phyloP scores from a whole-genome alignment of 2,329 filamentous ascomycete genomes.

The Xylaria sp. region DNA sequence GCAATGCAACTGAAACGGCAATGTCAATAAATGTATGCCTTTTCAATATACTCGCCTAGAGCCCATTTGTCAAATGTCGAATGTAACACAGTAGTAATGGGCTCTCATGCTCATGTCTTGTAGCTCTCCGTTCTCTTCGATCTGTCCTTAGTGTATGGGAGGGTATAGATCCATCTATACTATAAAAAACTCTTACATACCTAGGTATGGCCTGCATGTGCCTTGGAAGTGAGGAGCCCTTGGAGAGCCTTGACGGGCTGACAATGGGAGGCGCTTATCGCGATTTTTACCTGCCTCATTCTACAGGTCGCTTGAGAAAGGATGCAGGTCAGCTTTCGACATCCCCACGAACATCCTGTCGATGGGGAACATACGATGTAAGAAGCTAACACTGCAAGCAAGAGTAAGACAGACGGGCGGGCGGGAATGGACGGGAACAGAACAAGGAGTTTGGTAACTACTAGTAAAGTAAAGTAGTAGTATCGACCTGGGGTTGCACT shows the following conservation, averaged over 20 bases:
- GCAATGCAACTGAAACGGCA: too few species aligned
- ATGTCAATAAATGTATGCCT: too few species aligned
- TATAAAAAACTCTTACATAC: background rate
- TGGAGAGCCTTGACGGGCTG: background rate
- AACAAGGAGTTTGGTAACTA: background rate
- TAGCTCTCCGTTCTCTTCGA: too few species aligned
- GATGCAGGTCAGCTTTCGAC: background rate
- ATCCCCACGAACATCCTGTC: background rate
- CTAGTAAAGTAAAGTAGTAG: too few species aligned
- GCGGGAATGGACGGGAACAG: background rate
- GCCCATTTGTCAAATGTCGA: too few species aligned
- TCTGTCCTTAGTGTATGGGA: background rate
- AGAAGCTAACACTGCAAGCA: background rate
- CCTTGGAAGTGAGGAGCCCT: background rate
- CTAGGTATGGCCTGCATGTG: slow-evolving; percentile 5
- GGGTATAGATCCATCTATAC: background rate
- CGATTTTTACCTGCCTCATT: background rate
- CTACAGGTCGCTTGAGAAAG: background rate
- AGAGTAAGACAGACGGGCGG: background rate
- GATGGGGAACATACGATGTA: slow-evolving; percentile 2
- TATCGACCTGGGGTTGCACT: too few species aligned
- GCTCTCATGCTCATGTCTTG: too few species aligned
- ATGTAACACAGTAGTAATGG: too few species aligned
- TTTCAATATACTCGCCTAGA: too few species aligned
- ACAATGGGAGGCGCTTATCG: background rate